A percentile compares a stretch with the other conserved stretches of the same genome.
Conservation (phyloP, 495 filamentous ascomycete species). For the Diplogelasinospora grovesii region DNA sequence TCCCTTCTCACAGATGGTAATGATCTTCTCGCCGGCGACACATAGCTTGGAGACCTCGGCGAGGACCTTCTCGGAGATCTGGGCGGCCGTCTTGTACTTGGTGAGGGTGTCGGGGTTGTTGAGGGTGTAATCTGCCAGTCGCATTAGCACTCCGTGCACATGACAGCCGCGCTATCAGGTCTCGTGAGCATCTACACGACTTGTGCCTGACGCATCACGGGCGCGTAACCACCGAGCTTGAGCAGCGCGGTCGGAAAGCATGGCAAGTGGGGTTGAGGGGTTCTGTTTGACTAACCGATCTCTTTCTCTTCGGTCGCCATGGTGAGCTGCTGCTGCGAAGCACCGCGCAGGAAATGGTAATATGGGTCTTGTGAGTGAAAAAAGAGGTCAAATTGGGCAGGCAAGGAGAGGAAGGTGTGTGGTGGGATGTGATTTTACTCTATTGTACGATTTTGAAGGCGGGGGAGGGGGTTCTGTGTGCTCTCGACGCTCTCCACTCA, state of each 20-base stretch:
- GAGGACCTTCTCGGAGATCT: constrained; percentile 91
- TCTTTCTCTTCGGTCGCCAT: constrained; percentile 35
- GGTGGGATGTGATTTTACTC: constrained; percentile 23
- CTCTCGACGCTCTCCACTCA: constrained; percentile 1
- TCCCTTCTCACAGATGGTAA: constrained; percentile 88
- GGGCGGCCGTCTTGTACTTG: constrained; percentile 95
- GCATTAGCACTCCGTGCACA: constrained; percentile 9
- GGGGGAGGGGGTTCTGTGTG: constrained; percentile 32
- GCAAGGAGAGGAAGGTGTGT: constrained; percentile 10
- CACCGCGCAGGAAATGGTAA: background rate
- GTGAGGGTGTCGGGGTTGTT: constrained; percentile 96
- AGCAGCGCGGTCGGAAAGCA: constrained; percentile 2
- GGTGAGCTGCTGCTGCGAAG: no score
- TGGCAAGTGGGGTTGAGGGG: background rate
- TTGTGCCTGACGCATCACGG: no score
- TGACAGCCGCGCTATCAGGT: constrained; percentile 1
- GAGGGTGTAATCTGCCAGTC: constrained; percentile 72
- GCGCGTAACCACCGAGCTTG: background rate
- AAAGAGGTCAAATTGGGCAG: constrained; percentile 6
- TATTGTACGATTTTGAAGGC: constrained; percentile 32
- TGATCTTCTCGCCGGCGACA: constrained; percentile 79
- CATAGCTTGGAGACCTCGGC: constrained; percentile 78
- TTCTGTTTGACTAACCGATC: constrained; percentile 30
- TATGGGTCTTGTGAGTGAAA: background rate
- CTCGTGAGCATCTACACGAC: background rate